These are phyloP conservation scores for Malus fusca DNA, from an alignment of 306 rosid genomes.

Conservation along the genomic window DNA sequence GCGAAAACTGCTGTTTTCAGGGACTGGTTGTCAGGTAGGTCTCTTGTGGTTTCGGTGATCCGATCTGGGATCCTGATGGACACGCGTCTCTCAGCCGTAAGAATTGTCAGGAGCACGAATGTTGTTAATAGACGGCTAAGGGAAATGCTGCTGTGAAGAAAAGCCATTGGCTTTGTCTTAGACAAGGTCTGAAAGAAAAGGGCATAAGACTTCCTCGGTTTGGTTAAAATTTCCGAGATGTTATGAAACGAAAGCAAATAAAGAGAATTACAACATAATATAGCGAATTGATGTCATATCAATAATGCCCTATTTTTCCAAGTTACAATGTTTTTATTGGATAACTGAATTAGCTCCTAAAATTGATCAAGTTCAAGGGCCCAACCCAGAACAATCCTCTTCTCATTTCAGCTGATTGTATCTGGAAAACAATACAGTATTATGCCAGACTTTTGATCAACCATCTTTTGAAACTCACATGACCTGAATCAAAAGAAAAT, in stretches of 20 bases:
- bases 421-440: background rate
- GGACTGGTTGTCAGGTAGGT: conserved; percentile 26
- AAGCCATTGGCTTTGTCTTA: conserved; percentile 32
- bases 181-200: background rate
- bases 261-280: background rate
- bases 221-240: background rate
- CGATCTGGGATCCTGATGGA: conserved; percentile 66
- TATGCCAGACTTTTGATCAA: too few species aligned
- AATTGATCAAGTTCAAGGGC: background rate
- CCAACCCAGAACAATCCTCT: background rate
- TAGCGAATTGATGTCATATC: background rate
- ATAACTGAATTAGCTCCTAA: background rate
- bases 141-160: conserved; percentile 12
- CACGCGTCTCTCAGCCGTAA: conserved; percentile 8
- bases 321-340: background rate
- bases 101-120: conserved; percentile 17
- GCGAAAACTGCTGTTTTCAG: conserved; percentile 61
- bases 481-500: background rate
- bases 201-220: background rate
- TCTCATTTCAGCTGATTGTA: background rate
- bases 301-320: background rate
- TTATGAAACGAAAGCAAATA: background rate
- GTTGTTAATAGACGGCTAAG: conserved; percentile 2
- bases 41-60: conserved; percentile 26
- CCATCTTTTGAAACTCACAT: background rate